Base-by-base conservation (phyloP, 2,329 filamentous ascomycete species). In the Hymenoscyphus albidus region DNA sequence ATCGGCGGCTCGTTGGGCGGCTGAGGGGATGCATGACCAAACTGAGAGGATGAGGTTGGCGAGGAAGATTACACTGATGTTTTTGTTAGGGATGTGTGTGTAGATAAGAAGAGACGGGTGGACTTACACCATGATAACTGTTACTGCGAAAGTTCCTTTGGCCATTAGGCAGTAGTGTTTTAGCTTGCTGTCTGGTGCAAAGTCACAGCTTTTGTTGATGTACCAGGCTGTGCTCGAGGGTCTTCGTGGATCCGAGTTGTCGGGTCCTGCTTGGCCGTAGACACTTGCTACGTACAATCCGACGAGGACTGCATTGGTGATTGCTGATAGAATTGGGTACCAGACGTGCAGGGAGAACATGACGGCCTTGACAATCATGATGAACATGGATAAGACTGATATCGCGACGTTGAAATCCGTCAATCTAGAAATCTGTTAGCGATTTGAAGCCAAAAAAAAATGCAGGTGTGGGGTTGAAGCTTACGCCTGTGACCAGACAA, bases 361-460 rank as follows among this genome's bases (percentile, higher is more conserved):
- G 67, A 89, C 85, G 68, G 85, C 81, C 80, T 92, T 93, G 75
- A 83, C 80, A 56, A 93, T 82, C 67, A 92, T 83, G 74, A 92
- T 82, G 80, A 94, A 94, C 75, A 91, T 88, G 64, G 86, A 88
- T 62, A 92, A 80, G 69, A 94, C 84, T 44, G 89, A 89, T 70
- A 93, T 88, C 73, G 88, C 88, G 70, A 93, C 85, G 73, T 93
- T 92, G 78, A 85, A 92, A 70, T 88, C 81, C 58, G 90, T 92
- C 67, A 92, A 80, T 63, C 90, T 93, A 73, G 57, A 44, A n/a
- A n/a, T 35, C 1, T 59, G 59, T 72, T 57, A 72, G 68, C 54
- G 9, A 3, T 3, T 16, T 13, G 14, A 2, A 12, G 3, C 13
- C n/a, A n/a, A 35, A 12, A 39, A 14, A 2, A 58, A 59, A 40